These are phyloP conservation scores for Pleurotus tuoliensis DNA, from an alignment of 768 basidiomycete species.

Conservation along the genomic window DNA sequence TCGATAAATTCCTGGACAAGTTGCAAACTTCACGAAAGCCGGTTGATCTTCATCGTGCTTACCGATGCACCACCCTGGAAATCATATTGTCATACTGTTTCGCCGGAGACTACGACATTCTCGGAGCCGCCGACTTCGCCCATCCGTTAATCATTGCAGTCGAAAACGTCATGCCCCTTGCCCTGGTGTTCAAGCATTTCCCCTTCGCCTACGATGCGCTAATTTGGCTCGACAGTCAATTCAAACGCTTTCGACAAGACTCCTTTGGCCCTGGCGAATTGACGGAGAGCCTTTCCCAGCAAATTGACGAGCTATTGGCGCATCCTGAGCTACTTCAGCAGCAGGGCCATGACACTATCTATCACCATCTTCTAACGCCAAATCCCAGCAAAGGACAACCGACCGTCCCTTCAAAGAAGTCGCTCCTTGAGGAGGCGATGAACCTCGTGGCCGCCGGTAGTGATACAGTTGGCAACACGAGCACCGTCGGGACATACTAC, in stretches of 20 bases:
- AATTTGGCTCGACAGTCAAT: constrained; percentile 11
- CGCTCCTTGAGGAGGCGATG: constrained; percentile 19
- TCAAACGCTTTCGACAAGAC: constrained; percentile 10
- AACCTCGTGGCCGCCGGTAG: constrained; percentile 26
- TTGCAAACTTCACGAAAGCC: constrained; percentile 9
- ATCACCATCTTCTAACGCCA: constrained; percentile 25
- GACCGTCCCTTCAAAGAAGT: constrained; percentile 10
- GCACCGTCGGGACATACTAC: constrained; percentile 22
- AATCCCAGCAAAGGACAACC: constrained; percentile 10
- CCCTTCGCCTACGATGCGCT: constrained; percentile 17
- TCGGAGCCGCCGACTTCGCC: constrained; percentile 19
- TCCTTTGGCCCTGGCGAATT: constrained; percentile 15
- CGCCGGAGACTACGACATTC: constrained; percentile 20
- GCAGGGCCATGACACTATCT: constrained; percentile 32
- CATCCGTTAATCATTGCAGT: constrained; percentile 21
- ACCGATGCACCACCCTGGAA: constrained; percentile 24
- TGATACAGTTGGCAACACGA: constrained; percentile 26
- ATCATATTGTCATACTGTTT: constrained; percentile 29
- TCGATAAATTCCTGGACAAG: constrained; percentile 18
- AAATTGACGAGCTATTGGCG: constrained; percentile 23
- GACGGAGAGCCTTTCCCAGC: constrained; percentile 10
- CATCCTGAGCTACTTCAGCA: constrained; percentile 20
- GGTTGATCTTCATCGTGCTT: constrained; percentile 21
- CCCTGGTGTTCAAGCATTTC: constrained; percentile 16
- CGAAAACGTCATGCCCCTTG: constrained; percentile 8